Conservation (phyloP, 2,329 filamentous ascomycete species). For the Thyridium curvatum region DNA sequence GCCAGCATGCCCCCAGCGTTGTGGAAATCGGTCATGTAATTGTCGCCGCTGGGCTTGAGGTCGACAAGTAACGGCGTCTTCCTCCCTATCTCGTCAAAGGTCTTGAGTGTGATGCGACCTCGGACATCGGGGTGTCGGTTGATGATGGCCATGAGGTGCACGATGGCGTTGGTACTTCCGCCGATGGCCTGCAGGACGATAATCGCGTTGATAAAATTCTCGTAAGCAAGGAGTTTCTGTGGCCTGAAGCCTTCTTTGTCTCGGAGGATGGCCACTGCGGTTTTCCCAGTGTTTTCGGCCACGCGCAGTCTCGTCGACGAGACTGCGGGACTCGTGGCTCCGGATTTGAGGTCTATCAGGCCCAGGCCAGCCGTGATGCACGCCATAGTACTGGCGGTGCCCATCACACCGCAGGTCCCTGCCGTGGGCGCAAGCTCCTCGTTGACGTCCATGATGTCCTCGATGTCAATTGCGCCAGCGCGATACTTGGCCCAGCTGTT, state of each 20-base stretch:
- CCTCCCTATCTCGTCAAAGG: slow-evolving; percentile 71
- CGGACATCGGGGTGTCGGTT: slow-evolving; percentile 64
- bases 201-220: slow-evolving; percentile 77
- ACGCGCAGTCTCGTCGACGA: slow-evolving; percentile 75
- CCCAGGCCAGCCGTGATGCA: slow-evolving; percentile 78
- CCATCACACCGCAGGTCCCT: slow-evolving; percentile 87
- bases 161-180: slow-evolving; percentile 77
- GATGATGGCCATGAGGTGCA: slow-evolving; percentile 82
- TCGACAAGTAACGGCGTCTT: slow-evolving; percentile 78
- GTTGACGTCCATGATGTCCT: slow-evolving; percentile 65
- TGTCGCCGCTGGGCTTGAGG: slow-evolving; percentile 78
- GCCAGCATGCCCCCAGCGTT: slow-evolving; percentile 81
- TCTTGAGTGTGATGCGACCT: slow-evolving; percentile 61
- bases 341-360: slow-evolving; percentile 64
- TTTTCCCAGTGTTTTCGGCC: slow-evolving; percentile 64
- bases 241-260: slow-evolving; percentile 55
- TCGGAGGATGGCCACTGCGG: slow-evolving; percentile 61
- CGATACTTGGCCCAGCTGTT: slow-evolving; percentile 68
- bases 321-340: slow-evolving; percentile 71
- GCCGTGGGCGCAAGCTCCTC: slow-evolving; percentile 69
- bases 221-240: slow-evolving; percentile 63
- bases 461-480: slow-evolving; percentile 60
- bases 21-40: slow-evolving; percentile 87
- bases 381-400: slow-evolving; percentile 86
- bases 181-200: slow-evolving; percentile 79